These are phyloP conservation scores for Ceratocystis destructans DNA, from an alignment of 2,329 filamentous ascomycete genomes.

Conservation along the genomic window DNA sequence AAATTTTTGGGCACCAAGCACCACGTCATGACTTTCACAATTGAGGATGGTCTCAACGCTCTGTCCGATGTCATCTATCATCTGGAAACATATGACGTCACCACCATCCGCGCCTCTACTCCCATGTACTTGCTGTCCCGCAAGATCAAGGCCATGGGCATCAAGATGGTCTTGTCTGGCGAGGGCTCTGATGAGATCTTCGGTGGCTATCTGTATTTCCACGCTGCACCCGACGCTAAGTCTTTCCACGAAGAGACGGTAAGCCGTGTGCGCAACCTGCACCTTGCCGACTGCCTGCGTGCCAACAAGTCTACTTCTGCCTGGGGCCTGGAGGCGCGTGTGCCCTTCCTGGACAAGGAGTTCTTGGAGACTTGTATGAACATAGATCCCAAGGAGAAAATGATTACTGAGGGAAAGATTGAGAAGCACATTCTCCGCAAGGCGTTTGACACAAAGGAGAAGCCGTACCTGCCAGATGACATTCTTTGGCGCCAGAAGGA, in stretches of 20 bases:
- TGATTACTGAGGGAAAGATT: slow-evolving; percentile 78
- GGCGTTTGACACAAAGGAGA: slow-evolving; percentile 85
- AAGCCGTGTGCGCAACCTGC: slow-evolving; percentile 87
- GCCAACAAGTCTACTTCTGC: slow-evolving; percentile 99
- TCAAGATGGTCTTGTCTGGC: slow-evolving; percentile 98
- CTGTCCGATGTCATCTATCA: slow-evolving; percentile 97
- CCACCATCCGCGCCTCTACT: slow-evolving; percentile 93
- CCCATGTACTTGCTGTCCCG: slow-evolving; percentile 96
- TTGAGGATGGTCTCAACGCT: slow-evolving; percentile 93
- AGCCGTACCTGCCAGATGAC: slow-evolving; percentile 89
- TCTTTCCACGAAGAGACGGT: slow-evolving; percentile 96
- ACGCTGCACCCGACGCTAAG: slow-evolving; percentile 76
- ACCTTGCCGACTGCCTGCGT: slow-evolving; percentile 87
- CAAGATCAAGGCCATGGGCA: slow-evolving; percentile 98
- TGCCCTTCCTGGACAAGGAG: slow-evolving; percentile 94
- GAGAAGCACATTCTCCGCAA: slow-evolving; percentile 98
- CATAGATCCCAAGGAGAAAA: slow-evolving; percentile 87
- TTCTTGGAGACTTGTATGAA: slow-evolving; percentile 90
- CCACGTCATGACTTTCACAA: slow-evolving; percentile 95
- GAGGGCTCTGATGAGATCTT: slow-evolving; percentile 98
- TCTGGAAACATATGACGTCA: slow-evolving; percentile 95
- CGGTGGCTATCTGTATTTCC: slow-evolving; percentile 97
- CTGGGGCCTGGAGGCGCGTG: slow-evolving; percentile 94
- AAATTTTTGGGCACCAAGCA: slow-evolving; percentile 96
- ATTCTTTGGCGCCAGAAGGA: slow-evolving; percentile 99